Base-by-base conservation (phyloP, 257 asterid genomes). In the Solanum boliviense region DNA sequence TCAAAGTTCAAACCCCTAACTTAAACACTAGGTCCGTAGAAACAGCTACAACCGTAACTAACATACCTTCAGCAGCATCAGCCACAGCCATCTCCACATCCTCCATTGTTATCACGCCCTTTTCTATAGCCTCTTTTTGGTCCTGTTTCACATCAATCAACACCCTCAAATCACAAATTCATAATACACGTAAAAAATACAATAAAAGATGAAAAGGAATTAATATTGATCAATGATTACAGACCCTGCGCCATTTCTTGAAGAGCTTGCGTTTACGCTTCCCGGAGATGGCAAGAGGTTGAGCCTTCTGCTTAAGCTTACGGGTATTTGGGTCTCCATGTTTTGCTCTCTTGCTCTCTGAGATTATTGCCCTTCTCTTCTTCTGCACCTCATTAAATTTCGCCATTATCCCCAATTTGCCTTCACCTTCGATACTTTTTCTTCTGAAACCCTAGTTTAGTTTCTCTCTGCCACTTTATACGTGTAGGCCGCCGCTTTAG, bases 211-310 rank as follows among this genome's bases (percentile, higher is more conserved):
- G 0, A 67, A 38, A 32, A 6, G 39, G 44, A 78, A 25, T 8
- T 2, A 41, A 78, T 41, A 78, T 15, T 27, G 13, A 76, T 76
- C 5, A 35, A 2, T 13, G 71, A 46, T 13, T n/a, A 91, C 93
- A 29, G 20, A 95, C 98, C 98, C 96, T 93, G 73, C 98, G 98
- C 96, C 98, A 92, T 92, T 94, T 95, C 87, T 93, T 94, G 58
- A 92, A 91, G 86, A 93, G 89, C 93, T 95, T 95, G 91, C 95
- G 98, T 90, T 94, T 90, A 48, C 98, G 98, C 94, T 95, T 95
- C 90, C 98, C 98, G 88, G 98, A 95, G 89, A 95, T 32, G 82
- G 98, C 91, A 38, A 83, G 88, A 0, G 94, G 93, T 29, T 94
- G 95, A 9, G 86, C 34, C 67, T 75, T 93, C 91, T 89, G 96